Percentiles rank a stretch among this genome's conserved stretches.
These are phyloP conservation scores for Acanthamoeba castellanii DNA, from an alignment of 208 protist species.

Conservation along the genomic window DNA sequence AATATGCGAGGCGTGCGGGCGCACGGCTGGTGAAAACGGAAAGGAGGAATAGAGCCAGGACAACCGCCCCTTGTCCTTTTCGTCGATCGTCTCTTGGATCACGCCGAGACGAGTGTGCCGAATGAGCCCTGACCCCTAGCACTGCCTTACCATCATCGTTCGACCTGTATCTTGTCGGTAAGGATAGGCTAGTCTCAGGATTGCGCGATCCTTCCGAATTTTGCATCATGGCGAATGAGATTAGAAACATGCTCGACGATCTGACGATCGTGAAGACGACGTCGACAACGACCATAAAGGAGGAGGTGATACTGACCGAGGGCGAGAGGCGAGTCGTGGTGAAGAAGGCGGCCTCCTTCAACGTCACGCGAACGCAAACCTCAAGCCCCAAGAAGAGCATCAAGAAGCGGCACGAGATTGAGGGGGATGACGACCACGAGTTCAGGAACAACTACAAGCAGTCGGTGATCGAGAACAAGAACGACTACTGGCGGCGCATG, in stretches of 20 bases:
- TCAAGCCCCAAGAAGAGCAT: slow-evolving; percentile 22
- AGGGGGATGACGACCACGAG: neutral
- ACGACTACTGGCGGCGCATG: slow-evolving; percentile 28
- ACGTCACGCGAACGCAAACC: slow-evolving; percentile 11
- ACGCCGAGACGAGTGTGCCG: neutral
- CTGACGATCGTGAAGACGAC: neutral
- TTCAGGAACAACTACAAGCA: slow-evolving; percentile 11
- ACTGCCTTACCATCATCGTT: neutral
- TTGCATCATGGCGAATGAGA: neutral
- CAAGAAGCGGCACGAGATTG: neutral
- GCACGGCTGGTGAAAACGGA: too few relatives aligned
- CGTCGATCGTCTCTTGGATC: too few relatives aligned
- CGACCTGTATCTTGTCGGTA: neutral
- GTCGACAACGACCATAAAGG: neutral
- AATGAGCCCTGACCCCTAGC: neutral
- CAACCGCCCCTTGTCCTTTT: too few relatives aligned
- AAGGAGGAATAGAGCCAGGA: too few relatives aligned
- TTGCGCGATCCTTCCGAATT: slow-evolving; percentile 17
- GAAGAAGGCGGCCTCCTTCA: slow-evolving; percentile 1
- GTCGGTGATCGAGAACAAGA: slow-evolving; percentile 32
- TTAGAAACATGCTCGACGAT: neutral
- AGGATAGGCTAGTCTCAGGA: neutral
- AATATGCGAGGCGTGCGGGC: too few relatives aligned
- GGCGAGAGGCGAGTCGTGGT: neutral
- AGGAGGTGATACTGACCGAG: neutral